A percentile compares a stretch with the other conserved stretches of the same genome.
These are phyloP conservation scores for Termitomyces sp. DNA, from an alignment of 768 basidiomycete species.

Conservation along the genomic window DNA sequence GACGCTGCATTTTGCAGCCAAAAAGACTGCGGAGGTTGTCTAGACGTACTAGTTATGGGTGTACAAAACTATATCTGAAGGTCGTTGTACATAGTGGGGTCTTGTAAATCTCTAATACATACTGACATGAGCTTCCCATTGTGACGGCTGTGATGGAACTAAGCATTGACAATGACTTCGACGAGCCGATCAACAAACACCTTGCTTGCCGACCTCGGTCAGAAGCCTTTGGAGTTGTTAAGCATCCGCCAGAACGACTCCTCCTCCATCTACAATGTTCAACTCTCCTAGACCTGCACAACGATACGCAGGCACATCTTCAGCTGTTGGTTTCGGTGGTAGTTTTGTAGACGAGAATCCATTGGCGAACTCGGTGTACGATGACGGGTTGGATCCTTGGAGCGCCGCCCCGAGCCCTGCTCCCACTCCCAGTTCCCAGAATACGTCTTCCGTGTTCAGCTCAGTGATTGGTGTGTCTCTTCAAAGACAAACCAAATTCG, in stretches of 20 bases:
- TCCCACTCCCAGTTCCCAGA: conserved; percentile 51
- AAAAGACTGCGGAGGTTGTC: conserved; percentile 40
- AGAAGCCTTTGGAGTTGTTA: background rate
- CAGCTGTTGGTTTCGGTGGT: conserved; percentile 50
- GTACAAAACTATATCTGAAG: background rate
- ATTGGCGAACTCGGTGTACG: conserved; percentile 66
- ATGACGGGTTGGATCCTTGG: conserved; percentile 81
- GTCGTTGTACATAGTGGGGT: conserved; percentile 6
- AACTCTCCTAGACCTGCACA: conserved; percentile 76
- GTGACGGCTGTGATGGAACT: background rate
- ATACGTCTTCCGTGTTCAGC: conserved; percentile 50
- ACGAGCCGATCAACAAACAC: conserved; percentile 3
- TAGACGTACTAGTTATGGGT: conserved; percentile 11
- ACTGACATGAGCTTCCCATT: background rate
- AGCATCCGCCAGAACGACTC: background rate
- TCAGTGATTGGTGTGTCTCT: conserved; percentile 58
- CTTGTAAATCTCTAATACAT: conserved; percentile 13
- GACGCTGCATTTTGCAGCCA: conserved; percentile 91
- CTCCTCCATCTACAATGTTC: conserved; percentile 54
- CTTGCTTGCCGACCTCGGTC: conserved; percentile 1
- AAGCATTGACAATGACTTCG: background rate
- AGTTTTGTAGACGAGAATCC: conserved; percentile 80
- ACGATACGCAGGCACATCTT: conserved; percentile 53
- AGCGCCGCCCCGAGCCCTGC: conserved; percentile 69
- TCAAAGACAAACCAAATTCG: background rate